A percentile compares a stretch with the other conserved stretches of the same genome.
Conservation (phyloP, 2,329 filamentous ascomycete species). For the Neurospora crassa region DNA sequence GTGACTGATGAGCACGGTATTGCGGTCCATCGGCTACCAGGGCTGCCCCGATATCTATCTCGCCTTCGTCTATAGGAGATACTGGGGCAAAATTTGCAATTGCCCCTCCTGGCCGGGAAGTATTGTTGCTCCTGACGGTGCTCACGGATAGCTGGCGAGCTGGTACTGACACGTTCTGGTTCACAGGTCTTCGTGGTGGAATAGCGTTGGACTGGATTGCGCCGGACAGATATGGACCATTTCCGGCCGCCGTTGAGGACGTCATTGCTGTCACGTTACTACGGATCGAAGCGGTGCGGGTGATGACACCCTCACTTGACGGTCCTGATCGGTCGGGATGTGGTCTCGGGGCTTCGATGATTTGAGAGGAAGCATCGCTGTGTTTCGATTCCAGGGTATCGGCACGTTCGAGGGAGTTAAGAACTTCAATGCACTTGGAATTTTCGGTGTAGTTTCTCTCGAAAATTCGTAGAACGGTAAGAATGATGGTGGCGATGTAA, state of each 20-base stretch:
- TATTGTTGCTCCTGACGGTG: neutral
- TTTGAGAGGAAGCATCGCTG: constrained; percentile 6
- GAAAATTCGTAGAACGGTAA: constrained; percentile 22
- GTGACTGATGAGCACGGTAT: neutral
- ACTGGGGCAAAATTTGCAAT: neutral
- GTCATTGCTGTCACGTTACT: constrained; percentile 15
- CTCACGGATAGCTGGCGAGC: neutral
- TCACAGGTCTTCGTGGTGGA: neutral
- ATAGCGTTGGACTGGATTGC: neutral
- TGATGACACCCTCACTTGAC: constrained; percentile 19
- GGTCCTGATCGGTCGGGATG: constrained; percentile 7
- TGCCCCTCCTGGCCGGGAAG: neutral
- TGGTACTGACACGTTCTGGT: neutral
- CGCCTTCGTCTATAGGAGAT: neutral
- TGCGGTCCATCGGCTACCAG: neutral
- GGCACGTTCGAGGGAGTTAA: constrained; percentile 17
- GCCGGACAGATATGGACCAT: neutral
- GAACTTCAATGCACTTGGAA: constrained; percentile 16
- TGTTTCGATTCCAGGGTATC: constrained; percentile 19
- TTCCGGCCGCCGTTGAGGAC: constrained; percentile 3
- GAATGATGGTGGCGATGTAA: constrained; percentile 21
- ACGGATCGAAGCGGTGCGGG: constrained; percentile 17
- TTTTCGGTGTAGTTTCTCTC: constrained; percentile 21
- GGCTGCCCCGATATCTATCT: neutral
- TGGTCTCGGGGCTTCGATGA: constrained; percentile 1